Evolutionary conservation across 2,329 filamentous ascomycete genomes (phyloP).

Genomic region (Cordyceps militaris): DNA sequence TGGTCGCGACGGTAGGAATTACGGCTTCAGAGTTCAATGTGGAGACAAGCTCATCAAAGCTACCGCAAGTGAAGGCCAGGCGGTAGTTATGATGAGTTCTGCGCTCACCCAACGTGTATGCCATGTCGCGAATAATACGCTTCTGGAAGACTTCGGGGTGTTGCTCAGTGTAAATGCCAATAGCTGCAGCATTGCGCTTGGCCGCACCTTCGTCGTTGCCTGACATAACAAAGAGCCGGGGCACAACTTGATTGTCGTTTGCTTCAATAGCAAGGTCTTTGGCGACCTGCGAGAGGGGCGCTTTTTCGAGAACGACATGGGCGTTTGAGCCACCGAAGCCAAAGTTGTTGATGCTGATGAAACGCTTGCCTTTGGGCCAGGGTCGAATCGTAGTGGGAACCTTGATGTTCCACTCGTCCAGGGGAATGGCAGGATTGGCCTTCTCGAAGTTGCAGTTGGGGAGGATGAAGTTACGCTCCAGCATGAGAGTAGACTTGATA

Average conservation of each 20-base stretch:
- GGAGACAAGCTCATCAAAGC: conserved; percentile 35
- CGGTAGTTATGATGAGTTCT: conserved; percentile 38
- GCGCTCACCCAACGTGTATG: conserved; percentile 41
- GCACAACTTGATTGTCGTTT: conserved; percentile 11
- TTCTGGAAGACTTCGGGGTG: conserved; percentile 36
- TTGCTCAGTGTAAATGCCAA: conserved; percentile 34
- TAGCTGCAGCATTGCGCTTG: conserved; percentile 23
- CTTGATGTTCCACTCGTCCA: conserved; percentile 43
- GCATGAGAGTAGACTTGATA: conserved; percentile 45
- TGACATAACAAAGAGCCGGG: conserved; percentile 37
- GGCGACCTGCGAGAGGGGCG: conserved; percentile 23
- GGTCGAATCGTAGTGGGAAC: conserved; percentile 36
- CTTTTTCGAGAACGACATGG: conserved; percentile 32
- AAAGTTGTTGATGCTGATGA: conserved; percentile 44
- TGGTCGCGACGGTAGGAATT: conserved; percentile 15
- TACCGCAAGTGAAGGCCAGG: conserved; percentile 35
- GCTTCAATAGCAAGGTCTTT: conserved; percentile 8
- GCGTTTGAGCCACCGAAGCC: conserved; percentile 39
- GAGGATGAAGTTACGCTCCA: conserved; percentile 42
- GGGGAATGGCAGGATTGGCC: conserved; percentile 42
- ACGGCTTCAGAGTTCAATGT: conserved; percentile 4
- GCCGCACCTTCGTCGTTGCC: conserved; percentile 31
- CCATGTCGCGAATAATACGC: conserved; percentile 37
- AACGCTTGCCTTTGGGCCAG: conserved; percentile 42
- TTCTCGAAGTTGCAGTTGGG: conserved; percentile 44